Evolutionary conservation across 768 basidiomycete species (phyloP), one percentile per base, ranked within the genome.

Genomic region (Auriscalpium orientale): DNA sequence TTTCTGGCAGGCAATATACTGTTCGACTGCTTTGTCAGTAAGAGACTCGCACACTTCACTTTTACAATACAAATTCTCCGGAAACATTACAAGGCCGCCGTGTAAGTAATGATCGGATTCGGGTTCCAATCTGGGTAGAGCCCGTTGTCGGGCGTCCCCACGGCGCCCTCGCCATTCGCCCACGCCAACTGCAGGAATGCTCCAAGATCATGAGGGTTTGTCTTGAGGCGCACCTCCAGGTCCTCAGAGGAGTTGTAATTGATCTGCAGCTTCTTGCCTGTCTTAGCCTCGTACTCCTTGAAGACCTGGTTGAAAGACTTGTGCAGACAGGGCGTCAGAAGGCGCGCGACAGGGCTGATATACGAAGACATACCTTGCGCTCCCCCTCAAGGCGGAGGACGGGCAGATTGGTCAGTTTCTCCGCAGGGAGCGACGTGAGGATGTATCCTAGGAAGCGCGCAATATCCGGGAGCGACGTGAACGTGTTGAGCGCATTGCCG

Each of bases 271-370:
- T 62, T 59, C 49, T 22, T 56, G 44, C 58, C 63, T 1, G 49
- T 61, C 33, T 54, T 56, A 35, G 51, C 38, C 21, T 62, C 53
- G 21, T 64, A 65, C 28, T 22, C 35, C 4, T 47, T 45, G 36
- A 64, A 51, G 46, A 65, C 51, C 34, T 65, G 53, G 44, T 65
- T 64, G 56, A 62, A 58, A 1, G 63, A 50, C 63, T 64, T 28
- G 35, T 18, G n/a, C 12, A 36, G 34, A 7, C 2, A 15, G 28
- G 1, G 12, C 3, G 15, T 54, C 6, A 13, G 15, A 35, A 21
- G 21, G 22, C 36, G 3, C 2, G 40, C 40, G 15, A 6, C 40
- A 43, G 2, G 18, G 15, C 6, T 43, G 28, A 43, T 49, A 16
- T 21, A 20, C 51, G 22, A 5, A 40, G 9, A 33, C 55, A n/a